Conservation (phyloP, 2,329 filamentous ascomycete species). For the Escovopsis sp. region DNA sequence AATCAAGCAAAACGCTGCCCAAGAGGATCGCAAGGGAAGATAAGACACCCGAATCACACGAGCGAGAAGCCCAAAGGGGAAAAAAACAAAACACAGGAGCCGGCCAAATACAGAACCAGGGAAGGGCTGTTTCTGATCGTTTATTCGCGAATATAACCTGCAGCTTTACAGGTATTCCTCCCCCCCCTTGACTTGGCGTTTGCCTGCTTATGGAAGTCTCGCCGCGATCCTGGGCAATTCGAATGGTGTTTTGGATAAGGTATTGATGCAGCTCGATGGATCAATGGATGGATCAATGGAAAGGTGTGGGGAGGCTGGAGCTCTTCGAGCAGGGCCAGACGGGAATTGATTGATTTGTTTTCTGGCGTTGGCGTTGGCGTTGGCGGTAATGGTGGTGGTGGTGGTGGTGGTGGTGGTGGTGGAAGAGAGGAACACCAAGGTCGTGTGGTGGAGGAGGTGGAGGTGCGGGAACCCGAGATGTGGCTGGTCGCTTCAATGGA, state of each 20-base stretch:
- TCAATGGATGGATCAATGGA: background rate
- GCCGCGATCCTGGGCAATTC: constrained; percentile 5
- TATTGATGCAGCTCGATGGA: background rate
- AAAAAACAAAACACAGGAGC: background rate
- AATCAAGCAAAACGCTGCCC: background rate
- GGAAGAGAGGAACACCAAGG: no score
- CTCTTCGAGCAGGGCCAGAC: background rate
- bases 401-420: no score
- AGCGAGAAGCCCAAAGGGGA: background rate
- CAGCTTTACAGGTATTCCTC: no score
- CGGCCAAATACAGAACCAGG: background rate
- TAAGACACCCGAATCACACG: no score
- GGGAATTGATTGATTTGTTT: no score
- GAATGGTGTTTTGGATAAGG: constrained; percentile 1
- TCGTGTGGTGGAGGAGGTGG: no score
- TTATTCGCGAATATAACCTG: background rate
- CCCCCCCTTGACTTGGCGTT: background rate
- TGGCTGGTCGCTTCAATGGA: no score
- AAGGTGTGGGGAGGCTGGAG: constrained; percentile 1
- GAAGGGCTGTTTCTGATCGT: background rate
- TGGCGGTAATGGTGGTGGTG: no score
- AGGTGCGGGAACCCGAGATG: no score
- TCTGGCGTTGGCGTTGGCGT: no score
- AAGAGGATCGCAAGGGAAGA: background rate
- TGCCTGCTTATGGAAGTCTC: background rate